Percentiles rank a stretch among this genome's conserved stretches.
Conservation (phyloP, 345 rosid species). For the Tarenaya hassleriana region DNA sequence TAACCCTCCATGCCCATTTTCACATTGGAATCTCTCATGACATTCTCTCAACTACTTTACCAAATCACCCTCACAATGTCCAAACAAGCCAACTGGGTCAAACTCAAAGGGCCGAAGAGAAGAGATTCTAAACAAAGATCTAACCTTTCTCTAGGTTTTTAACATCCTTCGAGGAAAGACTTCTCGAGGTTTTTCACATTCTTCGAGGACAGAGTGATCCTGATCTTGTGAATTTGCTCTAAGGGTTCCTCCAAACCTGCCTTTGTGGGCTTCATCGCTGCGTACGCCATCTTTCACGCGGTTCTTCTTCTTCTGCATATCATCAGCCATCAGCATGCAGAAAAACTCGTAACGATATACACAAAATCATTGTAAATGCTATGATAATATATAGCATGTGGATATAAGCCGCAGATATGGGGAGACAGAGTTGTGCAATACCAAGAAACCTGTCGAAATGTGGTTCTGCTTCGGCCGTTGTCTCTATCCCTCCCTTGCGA, state of each 20-base stretch:
- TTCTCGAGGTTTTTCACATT: no score
- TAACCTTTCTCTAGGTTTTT: constrained; percentile 76
- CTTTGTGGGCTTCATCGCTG: constrained; percentile 44
- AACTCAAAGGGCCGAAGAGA: constrained; percentile 1
- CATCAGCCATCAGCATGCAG: neutral
- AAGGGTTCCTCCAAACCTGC: constrained; percentile 64
- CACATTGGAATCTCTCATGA: neutral
- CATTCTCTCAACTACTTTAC: no score
- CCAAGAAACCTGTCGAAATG: no score
- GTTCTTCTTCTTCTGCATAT: constrained; percentile 14
- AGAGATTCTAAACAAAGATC: no score
- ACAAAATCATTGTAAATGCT: no score
- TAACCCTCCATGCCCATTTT: neutral
- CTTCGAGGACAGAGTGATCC: no score
- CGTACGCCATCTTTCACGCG: constrained; percentile 35
- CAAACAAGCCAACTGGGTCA: neutral
- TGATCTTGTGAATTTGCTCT: constrained; percentile 69
- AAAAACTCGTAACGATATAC: neutral
- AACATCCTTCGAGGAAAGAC: constrained; percentile 70
- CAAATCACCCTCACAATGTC: neutral
- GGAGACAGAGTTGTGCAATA: no score
- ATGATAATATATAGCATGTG: no score
- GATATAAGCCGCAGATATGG: no score
- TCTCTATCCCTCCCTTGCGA: no score
- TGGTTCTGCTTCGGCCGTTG: no score